These are phyloP conservation scores for Calonectria ilicicola DNA, from an alignment of 2,329 filamentous ascomycete genomes.

Conservation along the genomic window DNA sequence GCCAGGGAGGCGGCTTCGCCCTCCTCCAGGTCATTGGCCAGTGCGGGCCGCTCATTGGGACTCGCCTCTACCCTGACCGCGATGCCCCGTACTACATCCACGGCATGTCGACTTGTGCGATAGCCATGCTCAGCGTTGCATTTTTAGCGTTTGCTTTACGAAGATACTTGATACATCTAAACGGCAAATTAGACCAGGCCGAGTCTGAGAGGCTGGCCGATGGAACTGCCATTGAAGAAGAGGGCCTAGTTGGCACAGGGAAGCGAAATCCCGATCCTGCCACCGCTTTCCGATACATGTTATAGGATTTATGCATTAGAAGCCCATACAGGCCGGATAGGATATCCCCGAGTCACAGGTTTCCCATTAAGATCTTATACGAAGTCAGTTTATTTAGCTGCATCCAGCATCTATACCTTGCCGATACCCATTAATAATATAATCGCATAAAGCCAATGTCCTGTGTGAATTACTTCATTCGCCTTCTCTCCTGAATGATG, in stretches of 20 bases:
- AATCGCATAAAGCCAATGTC: conserved; percentile 2
- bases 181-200: conserved; percentile 56
- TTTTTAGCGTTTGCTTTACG: conserved; percentile 66
- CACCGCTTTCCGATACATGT: conserved; percentile 59
- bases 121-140: conserved; percentile 72
- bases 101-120: conserved; percentile 73
- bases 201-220: conserved; percentile 42
- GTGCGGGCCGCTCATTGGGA: conserved; percentile 79
- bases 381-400: conserved; percentile 23
- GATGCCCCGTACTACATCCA: conserved; percentile 72
- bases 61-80: conserved; percentile 70
- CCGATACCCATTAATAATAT: conserved; percentile 26
- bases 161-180: conserved; percentile 63
- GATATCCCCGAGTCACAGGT: neutral
- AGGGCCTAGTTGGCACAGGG: conserved; percentile 52
- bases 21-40: conserved; percentile 86
- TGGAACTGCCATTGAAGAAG: conserved; percentile 50
- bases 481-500: neutral
- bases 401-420: conserved; percentile 23
- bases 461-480: neutral
- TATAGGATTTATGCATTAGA: conserved; percentile 45
- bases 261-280: conserved; percentile 34
- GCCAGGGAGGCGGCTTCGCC: conserved; percentile 81
- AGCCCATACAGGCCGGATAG: neutral
- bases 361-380: neutral